Base-by-base conservation (phyloP, 768 basidiomycete genomes). In the Suillus weaverae region DNA sequence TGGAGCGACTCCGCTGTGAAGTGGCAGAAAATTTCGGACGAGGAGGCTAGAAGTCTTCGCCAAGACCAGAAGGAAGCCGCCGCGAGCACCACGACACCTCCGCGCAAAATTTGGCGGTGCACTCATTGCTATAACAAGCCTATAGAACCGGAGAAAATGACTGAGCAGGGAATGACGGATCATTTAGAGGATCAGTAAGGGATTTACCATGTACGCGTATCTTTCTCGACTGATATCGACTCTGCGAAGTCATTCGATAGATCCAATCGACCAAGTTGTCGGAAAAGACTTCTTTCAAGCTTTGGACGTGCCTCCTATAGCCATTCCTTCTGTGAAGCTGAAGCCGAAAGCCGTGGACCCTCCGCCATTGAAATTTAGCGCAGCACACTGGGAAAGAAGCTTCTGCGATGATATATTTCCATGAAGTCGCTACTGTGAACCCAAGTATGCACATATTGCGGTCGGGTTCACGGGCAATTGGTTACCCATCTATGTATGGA, bases 111-210 rank as follows among this genome's bases (percentile, higher is more conserved):
- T 54, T 54, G 53, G 53, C 53, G 32, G 20, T 54, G 53, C 20
- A 20, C 53, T 54, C 32, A 54, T 54, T 54, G 53, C 10, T 32
- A 20, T 13, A 3, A 54, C 18, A 54, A 54, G 32, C 53, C 53
- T 54, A 7, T 2, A n/a, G 53, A 54, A 33, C 53, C 53, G 5
- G 53, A 54, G 32, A 54, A 54, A 54, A 54, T 54, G 53, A 54
- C 53, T 33, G 53, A 26, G 36, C 55, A 16, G 22, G 55, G 3
- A 22, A 56, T 56, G 55, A 38, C 8, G 35, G 33, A 38, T 16
- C 55, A 56, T 38, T 38, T 56, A 8, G 55, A 56, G 35, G 22
- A 56, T 56, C 55, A 26, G 55, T 54, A 33, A 54, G 53, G n/a
- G 18, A 20, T 11, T 20, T 20, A 20, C 30, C 20, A 9, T 56